phyloP scores from a whole-genome alignment of 2,329 filamentous ascomycete species.

The Pseudogymnoascus sp. region DNA sequence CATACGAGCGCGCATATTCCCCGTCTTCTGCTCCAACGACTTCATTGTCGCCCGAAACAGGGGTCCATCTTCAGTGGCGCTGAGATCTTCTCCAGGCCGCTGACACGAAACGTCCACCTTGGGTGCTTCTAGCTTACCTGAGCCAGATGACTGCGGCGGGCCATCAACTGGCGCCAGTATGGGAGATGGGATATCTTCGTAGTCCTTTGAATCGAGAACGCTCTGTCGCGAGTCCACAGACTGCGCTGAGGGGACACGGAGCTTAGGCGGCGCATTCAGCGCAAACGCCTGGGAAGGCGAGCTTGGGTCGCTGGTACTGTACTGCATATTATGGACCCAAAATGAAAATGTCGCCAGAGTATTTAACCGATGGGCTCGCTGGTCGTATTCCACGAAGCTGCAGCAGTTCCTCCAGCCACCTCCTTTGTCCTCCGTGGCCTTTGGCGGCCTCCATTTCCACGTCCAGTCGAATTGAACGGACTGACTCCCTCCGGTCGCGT shows the following conservation, averaged over 20 bases:
- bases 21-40: slow-evolving; percentile 89
- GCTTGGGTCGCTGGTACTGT: slow-evolving; percentile 48
- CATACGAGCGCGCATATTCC: slow-evolving; percentile 87
- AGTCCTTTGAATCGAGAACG: slow-evolving; percentile 49
- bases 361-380: slow-evolving; percentile 79
- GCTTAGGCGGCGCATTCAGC: slow-evolving; percentile 63
- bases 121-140: slow-evolving; percentile 37
- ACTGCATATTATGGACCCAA: slow-evolving; percentile 55
- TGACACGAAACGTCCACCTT: slow-evolving; percentile 86
- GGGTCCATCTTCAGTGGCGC: slow-evolving; percentile 82
- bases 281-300: slow-evolving; percentile 58
- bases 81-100: slow-evolving; percentile 77
- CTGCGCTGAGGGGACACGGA: slow-evolving; percentile 78
- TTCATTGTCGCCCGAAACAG: slow-evolving; percentile 96
- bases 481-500: slow-evolving; percentile 70
- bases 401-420: slow-evolving; percentile 95
- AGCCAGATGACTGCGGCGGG: not conserved
- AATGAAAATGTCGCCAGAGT: slow-evolving; percentile 90
- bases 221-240: slow-evolving; percentile 79
- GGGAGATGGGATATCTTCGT: slow-evolving; percentile 41
- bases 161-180: slow-evolving; percentile 26
- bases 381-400: slow-evolving; percentile 96
- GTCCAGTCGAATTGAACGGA: slow-evolving; percentile 89
- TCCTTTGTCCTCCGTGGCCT: slow-evolving; percentile 68
- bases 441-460: slow-evolving; percentile 95